phyloP scores from a whole-genome alignment of 2,329 filamentous ascomycete species.

The Proliferodiscus dingleyae region DNA sequence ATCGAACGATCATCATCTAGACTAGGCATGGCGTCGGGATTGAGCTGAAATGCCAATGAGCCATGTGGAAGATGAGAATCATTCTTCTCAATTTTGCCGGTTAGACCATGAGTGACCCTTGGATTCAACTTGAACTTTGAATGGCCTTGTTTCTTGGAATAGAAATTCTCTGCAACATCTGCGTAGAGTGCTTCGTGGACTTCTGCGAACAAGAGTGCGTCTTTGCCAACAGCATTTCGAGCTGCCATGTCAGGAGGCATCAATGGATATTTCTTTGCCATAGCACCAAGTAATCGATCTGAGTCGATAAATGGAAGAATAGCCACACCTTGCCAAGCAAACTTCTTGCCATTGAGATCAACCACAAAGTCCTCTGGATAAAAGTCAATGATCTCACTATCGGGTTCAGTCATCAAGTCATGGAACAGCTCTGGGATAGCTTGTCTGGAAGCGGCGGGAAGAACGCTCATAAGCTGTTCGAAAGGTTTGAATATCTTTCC shows the following conservation, averaged over 20 bases:
- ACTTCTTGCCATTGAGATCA: constrained; percentile 96
- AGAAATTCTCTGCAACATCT: constrained; percentile 78
- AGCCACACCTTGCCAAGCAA: constrained; percentile 95
- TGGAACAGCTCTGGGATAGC: constrained; percentile 87
- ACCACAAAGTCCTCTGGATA: constrained; percentile 92
- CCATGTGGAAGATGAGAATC: constrained; percentile 81
- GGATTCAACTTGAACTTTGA: constrained; percentile 69
- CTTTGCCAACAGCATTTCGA: constrained; percentile 75
- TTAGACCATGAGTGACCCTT: constrained; percentile 68
- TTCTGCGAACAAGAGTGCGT: constrained; percentile 81
- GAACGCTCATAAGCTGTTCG: constrained; percentile 96
- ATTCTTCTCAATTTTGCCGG: constrained; percentile 77
- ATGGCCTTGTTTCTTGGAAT: constrained; percentile 76
- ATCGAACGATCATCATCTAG: constrained; percentile 84
- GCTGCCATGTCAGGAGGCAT: constrained; percentile 70
- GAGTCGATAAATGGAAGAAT: constrained; percentile 96
- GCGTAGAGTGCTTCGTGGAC: constrained; percentile 75
- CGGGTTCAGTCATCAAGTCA: constrained; percentile 77
- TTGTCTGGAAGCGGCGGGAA: constrained; percentile 89
- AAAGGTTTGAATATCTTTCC: constrained; percentile 85
- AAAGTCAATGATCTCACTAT: constrained; percentile 94
- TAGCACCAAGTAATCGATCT: constrained; percentile 74
- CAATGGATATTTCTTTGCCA: constrained; percentile 75
- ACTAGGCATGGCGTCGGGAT: constrained; percentile 65
- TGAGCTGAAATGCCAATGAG: constrained; percentile 71